Percentiles rank a stretch among this genome's conserved stretches.
phyloP scores from a whole-genome alignment of 2,329 filamentous ascomycete species.

The Pseudogymnoascus destructans region DNA sequence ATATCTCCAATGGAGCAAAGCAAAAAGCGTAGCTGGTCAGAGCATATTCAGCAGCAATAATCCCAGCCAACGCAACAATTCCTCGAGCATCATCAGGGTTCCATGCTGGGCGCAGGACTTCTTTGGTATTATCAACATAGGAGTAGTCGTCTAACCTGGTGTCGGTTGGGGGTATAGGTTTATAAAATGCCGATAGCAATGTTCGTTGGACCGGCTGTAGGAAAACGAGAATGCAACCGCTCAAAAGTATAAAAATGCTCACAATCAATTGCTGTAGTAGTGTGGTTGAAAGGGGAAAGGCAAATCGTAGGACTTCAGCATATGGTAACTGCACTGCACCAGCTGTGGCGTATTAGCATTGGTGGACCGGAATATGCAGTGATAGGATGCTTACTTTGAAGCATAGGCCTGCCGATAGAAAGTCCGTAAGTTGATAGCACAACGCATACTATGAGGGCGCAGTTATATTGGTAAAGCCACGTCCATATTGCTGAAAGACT shows the following conservation, averaged over 20 bases:
- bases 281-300: neutral
- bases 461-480: neutral
- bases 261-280: neutral
- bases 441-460: neutral
- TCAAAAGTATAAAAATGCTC: neutral
- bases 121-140: neutral
- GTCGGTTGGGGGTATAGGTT: neutral
- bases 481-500: neutral
- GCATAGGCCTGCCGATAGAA: conserved; percentile 1
- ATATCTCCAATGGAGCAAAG: conserved; percentile 1
- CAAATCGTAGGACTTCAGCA: conserved; percentile 3
- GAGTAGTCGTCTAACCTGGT: neutral
- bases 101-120: neutral
- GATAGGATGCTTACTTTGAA: neutral
- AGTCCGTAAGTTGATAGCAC: neutral
- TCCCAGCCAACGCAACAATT: neutral
- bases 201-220: neutral
- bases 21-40: neutral
- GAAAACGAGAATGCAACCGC: neutral
- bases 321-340: neutral
- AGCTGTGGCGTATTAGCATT: neutral
- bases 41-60: neutral
- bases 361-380: neutral
- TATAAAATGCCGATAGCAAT: neutral
- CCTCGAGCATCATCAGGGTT: neutral